phyloP scores from a whole-genome alignment of 2,329 filamentous ascomycete genomes.

The Pseudogymnoascus sp. region DNA sequence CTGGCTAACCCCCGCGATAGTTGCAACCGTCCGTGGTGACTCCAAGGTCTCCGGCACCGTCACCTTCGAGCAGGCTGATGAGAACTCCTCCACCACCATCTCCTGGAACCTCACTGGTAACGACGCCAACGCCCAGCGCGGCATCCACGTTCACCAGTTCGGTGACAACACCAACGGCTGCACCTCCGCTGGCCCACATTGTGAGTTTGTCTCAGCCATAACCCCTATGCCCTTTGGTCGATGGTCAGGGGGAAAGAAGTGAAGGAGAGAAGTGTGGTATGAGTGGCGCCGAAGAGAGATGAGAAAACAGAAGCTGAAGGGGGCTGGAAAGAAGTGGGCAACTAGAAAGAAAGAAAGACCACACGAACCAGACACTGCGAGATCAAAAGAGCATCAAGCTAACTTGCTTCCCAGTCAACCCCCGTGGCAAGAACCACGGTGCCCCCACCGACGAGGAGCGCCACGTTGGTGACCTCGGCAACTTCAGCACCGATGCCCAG shows the following conservation, averaged over 20 bases:
- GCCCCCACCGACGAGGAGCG: slow-evolving; percentile 73
- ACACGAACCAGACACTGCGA: background rate
- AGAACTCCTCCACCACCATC: slow-evolving; percentile 75
- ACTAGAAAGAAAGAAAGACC: background rate
- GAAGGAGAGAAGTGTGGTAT: background rate
- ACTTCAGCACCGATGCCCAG: slow-evolving; percentile 90
- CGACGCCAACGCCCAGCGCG: slow-evolving; percentile 91
- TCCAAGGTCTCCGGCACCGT: slow-evolving; percentile 90
- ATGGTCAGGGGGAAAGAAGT: background rate
- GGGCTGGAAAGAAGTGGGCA: background rate
- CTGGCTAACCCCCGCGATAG: slow-evolving; percentile 38
- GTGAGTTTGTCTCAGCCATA: slow-evolving; percentile 43
- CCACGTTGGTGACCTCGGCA: slow-evolving; percentile 96
- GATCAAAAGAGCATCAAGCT: slow-evolving; percentile 9
- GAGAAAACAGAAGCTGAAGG: too few species aligned
- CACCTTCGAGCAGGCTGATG: slow-evolving; percentile 84
- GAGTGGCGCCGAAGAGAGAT: slow-evolving; percentile 8
- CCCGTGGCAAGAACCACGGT: slow-evolving; percentile 84
- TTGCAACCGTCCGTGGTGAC: slow-evolving; percentile 96
- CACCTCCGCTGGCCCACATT: slow-evolving; percentile 96
- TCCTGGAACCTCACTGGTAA: slow-evolving; percentile 88
- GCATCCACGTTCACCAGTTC: slow-evolving; percentile 97
- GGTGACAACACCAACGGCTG: slow-evolving; percentile 99
- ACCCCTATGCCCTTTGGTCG: background rate
- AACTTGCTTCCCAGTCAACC: slow-evolving; percentile 66